Base-by-base conservation (phyloP, 2,329 filamentous ascomycete species). In the Fusarium sacchari region DNA sequence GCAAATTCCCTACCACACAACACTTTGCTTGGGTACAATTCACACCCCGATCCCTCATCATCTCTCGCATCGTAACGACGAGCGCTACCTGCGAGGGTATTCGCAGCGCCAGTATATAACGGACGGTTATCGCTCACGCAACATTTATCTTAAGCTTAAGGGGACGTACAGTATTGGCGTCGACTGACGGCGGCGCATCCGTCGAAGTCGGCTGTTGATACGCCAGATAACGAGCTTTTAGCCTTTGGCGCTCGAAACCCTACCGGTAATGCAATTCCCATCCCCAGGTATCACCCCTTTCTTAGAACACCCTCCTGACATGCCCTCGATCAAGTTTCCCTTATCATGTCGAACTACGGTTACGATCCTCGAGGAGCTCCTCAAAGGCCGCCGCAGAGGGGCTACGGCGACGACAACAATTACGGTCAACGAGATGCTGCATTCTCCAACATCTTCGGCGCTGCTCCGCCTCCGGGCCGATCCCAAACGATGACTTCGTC, bases 401-500 rank as follows among this genome's bases (percentile, higher is more conserved):
- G 87, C 75, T 87, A 89, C 86, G 86, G 75, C 74, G 84, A 87
- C 66, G 80, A 85, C 61, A 85, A 86, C 73, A 87, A 88, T 80
- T 87, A 87, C 79, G 67, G 67, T 28, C 94, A 96, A 84, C 93
- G 96, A 84, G 95, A 99, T 89, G 94, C 94, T 76, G 96, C 96
- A 75, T 99, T 97, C 83, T 94, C 93, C 75, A 96, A 96, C 84
- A 98, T 98, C 81, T 99, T 98, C 82, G 96, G 96, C 77, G 91
- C 91, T 74, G 89, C 94, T 74, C 95, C 94, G 73, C 94, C 94
- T 52, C 90, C 94, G 50, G 96, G 96, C 66, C 92, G 96, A 82
- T 97, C 95, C 65, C 95, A 98, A 80, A 98, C 96, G 32, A 98
- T 98, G 95, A 96, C 92, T 73, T 95, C 93, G 63, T 95, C 93